Evolutionary conservation across 345 rosid species (phyloP).

Genomic region (Populus alba): DNA sequence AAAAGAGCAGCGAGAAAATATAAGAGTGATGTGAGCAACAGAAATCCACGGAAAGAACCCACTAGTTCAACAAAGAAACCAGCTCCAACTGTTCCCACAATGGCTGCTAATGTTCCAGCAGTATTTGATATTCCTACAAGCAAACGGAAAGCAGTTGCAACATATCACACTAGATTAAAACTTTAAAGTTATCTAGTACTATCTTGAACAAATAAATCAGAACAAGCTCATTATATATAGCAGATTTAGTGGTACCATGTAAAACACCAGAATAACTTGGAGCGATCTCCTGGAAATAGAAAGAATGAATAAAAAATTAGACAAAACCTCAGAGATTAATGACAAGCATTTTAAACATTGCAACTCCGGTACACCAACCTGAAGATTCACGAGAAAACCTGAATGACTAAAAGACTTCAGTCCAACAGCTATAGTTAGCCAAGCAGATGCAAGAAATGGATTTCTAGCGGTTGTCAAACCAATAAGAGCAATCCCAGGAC

Average conservation of each 20-base stretch:
- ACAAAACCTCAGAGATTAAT: slow-evolving; percentile 3
- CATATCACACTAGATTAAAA: not conserved
- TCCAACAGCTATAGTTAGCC: slow-evolving; percentile 92
- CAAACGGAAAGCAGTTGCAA: not conserved
- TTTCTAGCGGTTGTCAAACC: slow-evolving; percentile 73
- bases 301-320: slow-evolving; percentile 20
- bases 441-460: slow-evolving; percentile 74
- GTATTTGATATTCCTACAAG: slow-evolving; percentile 78
- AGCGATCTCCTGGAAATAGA: slow-evolving; percentile 70
- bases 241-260: slow-evolving; percentile 50
- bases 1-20: slow-evolving; percentile 74
- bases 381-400: slow-evolving; percentile 93
- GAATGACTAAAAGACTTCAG: slow-evolving; percentile 91
- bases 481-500: slow-evolving; percentile 75
- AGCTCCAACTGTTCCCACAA: slow-evolving; percentile 90
- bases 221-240: not conserved
- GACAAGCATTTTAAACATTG: not conserved
- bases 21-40: slow-evolving; percentile 64
- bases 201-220: not conserved
- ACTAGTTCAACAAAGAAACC: slow-evolving; percentile 85
- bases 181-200: not conserved
- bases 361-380: slow-evolving; percentile 45
- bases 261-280: slow-evolving; percentile 88
- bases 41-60: slow-evolving; percentile 92
- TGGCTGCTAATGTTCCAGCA: slow-evolving; percentile 85